Base-by-base conservation (phyloP, 106 monocot species). In the Phalaenopsis aphrodite region DNA sequence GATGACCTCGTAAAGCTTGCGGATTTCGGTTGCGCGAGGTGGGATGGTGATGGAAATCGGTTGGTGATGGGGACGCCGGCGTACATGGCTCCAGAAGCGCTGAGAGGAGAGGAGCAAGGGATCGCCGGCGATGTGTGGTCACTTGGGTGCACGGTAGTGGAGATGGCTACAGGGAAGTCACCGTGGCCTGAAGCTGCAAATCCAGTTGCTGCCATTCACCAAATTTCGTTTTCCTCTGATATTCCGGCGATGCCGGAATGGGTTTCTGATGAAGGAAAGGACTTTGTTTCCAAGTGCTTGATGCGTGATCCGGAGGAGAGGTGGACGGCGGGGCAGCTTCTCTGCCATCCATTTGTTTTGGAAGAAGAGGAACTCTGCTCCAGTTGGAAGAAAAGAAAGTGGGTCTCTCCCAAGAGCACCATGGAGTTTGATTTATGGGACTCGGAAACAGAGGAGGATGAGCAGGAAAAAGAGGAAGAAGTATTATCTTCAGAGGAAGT, bases 51-150 rank as follows among this genome's bases (percentile, higher is more conserved):
- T 7, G 18, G 48, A 16, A 5, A 23, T 58, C 56, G 8, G 52
- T 41, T 56, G 42, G 24, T 89, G 57, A 65, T 64, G 73, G 89
- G 89, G 10, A 89, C 88, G 19, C 91, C 91, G 57, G 55, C 85
- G 87, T 94, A 76, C 89, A 88, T 90, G 89, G 89, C 94, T 76
- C 94, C 94, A 72, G 94, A 94, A 87, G 91, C 84, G 78, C 85
- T 80, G n/a, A 67, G 89, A 38, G 88, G 91, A 45, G 94, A 91
- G 76, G 85, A 82, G 15, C 88, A 88, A 76, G 87, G 89, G 7
- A 46, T 76, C 45, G 75, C 77, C n/a, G 89, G 89, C 41, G 94
- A 94, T 66, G 75, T 91, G 12, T 94, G 94, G 94, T 85, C 94
- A 2, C 80, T 91, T 8, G 94, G 91, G 18, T 94, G 94, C 85